These are phyloP conservation scores for Cutaneotrichosporon arboriforme DNA, from an alignment of 1,284 basidiomycete genomes.

Conservation along the genomic window DNA sequence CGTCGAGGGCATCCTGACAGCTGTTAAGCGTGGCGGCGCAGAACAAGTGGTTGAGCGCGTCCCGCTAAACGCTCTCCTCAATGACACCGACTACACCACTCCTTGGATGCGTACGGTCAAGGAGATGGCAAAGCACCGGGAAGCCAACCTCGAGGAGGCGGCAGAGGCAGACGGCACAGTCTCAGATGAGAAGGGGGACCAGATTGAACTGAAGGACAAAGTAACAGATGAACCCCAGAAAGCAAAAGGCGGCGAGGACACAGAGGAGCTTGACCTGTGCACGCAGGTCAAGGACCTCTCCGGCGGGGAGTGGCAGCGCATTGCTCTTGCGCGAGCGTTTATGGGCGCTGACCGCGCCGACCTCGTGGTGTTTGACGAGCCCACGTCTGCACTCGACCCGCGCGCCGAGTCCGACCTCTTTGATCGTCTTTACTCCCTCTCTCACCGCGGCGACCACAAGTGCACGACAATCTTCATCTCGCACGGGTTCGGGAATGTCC, in stretches of 20 bases:
- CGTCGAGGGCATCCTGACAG: slow-evolving; percentile 54
- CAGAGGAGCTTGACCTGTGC: too few species aligned
- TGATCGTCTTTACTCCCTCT: slow-evolving; percentile 37
- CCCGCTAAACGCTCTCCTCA: too few species aligned
- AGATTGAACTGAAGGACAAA: too few species aligned
- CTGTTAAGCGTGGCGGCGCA: slow-evolving; percentile 64
- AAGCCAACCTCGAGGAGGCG: too few species aligned
- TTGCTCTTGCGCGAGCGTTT: slow-evolving; percentile 74
- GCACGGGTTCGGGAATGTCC: slow-evolving; percentile 56
- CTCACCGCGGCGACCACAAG: not conserved
- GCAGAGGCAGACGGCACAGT: too few species aligned
- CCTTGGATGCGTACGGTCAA: too few species aligned
- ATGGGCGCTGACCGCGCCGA: slow-evolving; percentile 75
- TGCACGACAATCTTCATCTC: slow-evolving; percentile 72
- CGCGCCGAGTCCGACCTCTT: slow-evolving; percentile 72
- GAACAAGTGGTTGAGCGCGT: too few species aligned
- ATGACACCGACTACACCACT: too few species aligned
- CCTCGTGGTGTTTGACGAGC: slow-evolving; percentile 68
- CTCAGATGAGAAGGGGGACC: too few species aligned
- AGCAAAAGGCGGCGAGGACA: not conserved
- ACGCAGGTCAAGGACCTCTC: slow-evolving; percentile 64
- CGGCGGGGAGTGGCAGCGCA: slow-evolving; percentile 67
- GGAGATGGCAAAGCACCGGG: too few species aligned
- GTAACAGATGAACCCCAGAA: not conserved
- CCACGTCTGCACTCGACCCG: slow-evolving; percentile 62